phyloP scores from a whole-genome alignment of 163 green algal species.

The Scenedesmus sp. region DNA sequence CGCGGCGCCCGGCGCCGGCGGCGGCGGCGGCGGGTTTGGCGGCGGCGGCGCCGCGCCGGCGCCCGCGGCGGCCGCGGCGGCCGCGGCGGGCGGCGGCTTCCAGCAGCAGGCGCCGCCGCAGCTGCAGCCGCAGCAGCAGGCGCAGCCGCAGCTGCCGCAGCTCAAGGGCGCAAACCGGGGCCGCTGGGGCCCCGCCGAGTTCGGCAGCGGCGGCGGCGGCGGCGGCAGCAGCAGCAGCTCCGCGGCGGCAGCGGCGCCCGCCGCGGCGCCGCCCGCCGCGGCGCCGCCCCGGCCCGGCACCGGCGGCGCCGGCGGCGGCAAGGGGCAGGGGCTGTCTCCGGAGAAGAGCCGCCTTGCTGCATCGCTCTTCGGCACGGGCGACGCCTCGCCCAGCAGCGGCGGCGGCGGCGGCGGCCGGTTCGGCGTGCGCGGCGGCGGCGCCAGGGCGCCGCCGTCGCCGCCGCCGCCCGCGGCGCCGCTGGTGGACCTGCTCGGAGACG shows the following conservation, averaged over 20 bases:
- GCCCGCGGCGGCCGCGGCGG: not conserved
- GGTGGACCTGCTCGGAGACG: conserved; percentile 29
- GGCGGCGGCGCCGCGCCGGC: not conserved
- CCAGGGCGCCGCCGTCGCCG: not conserved
- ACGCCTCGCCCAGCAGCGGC: not conserved
- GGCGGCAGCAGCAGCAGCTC: not conserved
- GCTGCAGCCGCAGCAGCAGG: conserved; percentile 39
- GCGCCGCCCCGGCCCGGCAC: conserved; percentile 14
- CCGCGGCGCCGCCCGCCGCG: not conserved
- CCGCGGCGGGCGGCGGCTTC: not conserved
- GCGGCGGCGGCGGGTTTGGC: not conserved
- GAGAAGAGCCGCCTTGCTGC: conserved; percentile 69
- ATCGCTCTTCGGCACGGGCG: conserved; percentile 76
- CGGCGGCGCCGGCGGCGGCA: not conserved
- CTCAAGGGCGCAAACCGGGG: conserved; percentile 51
- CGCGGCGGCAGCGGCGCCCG: conserved; percentile 34
- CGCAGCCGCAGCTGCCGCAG: conserved; percentile 54
- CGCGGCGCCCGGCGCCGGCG: not conserved
- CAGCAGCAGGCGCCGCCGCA: conserved; percentile 6
- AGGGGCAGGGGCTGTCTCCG: not conserved
- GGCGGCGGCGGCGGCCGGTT: not conserved
- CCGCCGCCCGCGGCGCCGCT: conserved; percentile 1
- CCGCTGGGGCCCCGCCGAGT: conserved; percentile 66
- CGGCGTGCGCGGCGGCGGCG: not conserved
- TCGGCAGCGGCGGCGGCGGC: conserved; percentile 5